Conservation (phyloP, 805 yeast genomes). For the Saccharomycopsis vini region DNA sequence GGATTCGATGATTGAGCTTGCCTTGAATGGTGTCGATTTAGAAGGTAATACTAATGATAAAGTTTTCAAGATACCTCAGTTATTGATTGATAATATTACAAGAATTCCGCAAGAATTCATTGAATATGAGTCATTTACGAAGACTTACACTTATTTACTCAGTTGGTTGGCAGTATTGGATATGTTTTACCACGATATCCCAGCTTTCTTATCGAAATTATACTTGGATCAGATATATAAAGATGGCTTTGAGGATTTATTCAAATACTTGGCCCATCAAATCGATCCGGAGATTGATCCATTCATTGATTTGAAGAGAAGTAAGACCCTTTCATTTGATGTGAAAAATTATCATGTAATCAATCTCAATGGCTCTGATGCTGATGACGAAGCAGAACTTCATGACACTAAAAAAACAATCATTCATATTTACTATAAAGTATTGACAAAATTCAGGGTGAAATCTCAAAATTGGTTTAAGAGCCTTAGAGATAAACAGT, state of each 20-base stretch:
- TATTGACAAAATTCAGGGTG: constrained; percentile 46
- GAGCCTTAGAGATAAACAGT: constrained; percentile 56
- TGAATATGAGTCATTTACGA: constrained; percentile 30
- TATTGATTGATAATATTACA: constrained; percentile 30
- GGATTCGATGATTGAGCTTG: constrained; percentile 43
- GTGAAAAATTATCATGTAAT: background rate
- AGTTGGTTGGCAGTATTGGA: constrained; percentile 57
- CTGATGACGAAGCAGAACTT: background rate
- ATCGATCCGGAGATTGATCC: constrained; percentile 31
- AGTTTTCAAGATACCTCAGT: constrained; percentile 32
- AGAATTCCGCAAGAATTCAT: constrained; percentile 28
- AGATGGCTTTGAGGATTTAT: constrained; percentile 38
- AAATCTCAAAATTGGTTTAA: constrained; percentile 61
- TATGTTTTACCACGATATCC: constrained; percentile 58
- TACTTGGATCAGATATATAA: constrained; percentile 44
- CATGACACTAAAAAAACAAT: constrained; percentile 23
- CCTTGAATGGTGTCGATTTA: constrained; percentile 26
- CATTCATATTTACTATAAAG: constrained; percentile 42
- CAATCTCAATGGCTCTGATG: background rate
- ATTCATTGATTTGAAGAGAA: constrained; percentile 21
- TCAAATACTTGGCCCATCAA: constrained; percentile 46
- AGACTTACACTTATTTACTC: constrained; percentile 38
- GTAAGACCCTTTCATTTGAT: background rate
- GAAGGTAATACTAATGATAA: constrained; percentile 23
- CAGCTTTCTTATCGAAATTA: constrained; percentile 52